Percentiles rank a stretch among this genome's conserved stretches.
These are phyloP conservation scores for Pecoramyces ruminantium DNA, from an alignment of 192 early-diverging fungal genomes.

Conservation along the genomic window DNA sequence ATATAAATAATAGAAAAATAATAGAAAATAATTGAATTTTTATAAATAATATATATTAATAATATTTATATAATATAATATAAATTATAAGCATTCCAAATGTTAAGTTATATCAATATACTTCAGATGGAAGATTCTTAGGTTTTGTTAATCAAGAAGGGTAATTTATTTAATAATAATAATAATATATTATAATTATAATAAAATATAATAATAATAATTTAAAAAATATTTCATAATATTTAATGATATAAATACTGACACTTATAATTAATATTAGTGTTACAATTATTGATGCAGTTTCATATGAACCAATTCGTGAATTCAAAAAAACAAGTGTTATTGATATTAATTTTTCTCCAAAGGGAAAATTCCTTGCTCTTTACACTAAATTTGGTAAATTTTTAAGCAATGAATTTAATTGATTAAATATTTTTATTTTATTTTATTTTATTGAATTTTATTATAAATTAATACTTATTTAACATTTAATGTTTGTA, in stretches of 20 bases:
- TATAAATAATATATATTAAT: too few relatives aligned
- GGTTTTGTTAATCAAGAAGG: background rate
- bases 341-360: conserved; percentile 80
- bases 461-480: too few relatives aligned
- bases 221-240: background rate
- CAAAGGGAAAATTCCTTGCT: conserved; percentile 67
- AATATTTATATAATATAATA: too few relatives aligned
- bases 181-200: too few relatives aligned
- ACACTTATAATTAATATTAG: conserved; percentile 9
- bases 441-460: too few relatives aligned
- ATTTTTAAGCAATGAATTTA: too few relatives aligned
- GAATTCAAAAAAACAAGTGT: conserved; percentile 49
- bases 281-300: conserved; percentile 57
- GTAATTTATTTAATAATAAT: background rate
- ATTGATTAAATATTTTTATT: too few relatives aligned
- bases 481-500: too few relatives aligned
- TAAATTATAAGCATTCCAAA: background rate
- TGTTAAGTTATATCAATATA: background rate
- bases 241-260: background rate
- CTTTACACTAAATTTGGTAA: conserved; percentile 73
- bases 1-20: too few relatives aligned
- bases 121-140: background rate
- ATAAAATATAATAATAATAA: too few relatives aligned
- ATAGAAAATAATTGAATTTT: too few relatives aligned
- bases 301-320: conserved; percentile 34